Evolutionary conservation across 805 yeast genomes (phyloP).

Genomic region (Metahyphopichia silvanorum): DNA sequence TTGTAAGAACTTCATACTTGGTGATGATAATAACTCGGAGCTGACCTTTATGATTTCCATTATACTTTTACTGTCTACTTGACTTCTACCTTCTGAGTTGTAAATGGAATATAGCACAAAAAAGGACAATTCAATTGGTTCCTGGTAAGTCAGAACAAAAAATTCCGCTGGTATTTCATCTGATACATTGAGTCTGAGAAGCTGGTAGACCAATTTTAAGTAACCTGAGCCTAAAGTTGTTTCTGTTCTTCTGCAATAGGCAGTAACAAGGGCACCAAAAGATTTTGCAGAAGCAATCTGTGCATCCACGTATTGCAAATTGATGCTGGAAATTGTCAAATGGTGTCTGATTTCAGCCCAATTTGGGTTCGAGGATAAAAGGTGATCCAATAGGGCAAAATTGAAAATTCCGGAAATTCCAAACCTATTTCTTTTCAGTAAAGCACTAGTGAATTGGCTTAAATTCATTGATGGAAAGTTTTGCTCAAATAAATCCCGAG

Average conservation of each 20-base stretch:
- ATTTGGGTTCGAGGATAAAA: constrained; percentile 44
- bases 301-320: constrained; percentile 59
- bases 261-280: constrained; percentile 73
- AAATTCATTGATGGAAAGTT: constrained; percentile 48
- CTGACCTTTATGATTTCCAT: constrained; percentile 42
- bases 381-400: constrained; percentile 57
- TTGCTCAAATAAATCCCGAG: constrained; percentile 43
- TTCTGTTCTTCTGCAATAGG: constrained; percentile 50
- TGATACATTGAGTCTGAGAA: constrained; percentile 50
- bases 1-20: constrained; percentile 45
- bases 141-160: constrained; percentile 52
- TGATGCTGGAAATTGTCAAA: constrained; percentile 57
- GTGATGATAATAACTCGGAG: constrained; percentile 45
- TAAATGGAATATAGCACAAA: constrained; percentile 44
- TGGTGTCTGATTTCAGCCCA: constrained; percentile 45
- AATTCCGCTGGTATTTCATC: constrained; percentile 50
- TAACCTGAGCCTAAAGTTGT: constrained; percentile 22
- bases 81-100: constrained; percentile 19
- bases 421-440: constrained; percentile 44
- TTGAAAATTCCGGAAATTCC: constrained; percentile 58
- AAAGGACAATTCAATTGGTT: constrained; percentile 66
- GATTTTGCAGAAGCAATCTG: constrained; percentile 71
- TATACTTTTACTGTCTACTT: constrained; percentile 32
- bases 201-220: constrained; percentile 36
- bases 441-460: constrained; percentile 49